Conservation (phyloP, 306 rosid species). For the Sicyos edulis region DNA sequence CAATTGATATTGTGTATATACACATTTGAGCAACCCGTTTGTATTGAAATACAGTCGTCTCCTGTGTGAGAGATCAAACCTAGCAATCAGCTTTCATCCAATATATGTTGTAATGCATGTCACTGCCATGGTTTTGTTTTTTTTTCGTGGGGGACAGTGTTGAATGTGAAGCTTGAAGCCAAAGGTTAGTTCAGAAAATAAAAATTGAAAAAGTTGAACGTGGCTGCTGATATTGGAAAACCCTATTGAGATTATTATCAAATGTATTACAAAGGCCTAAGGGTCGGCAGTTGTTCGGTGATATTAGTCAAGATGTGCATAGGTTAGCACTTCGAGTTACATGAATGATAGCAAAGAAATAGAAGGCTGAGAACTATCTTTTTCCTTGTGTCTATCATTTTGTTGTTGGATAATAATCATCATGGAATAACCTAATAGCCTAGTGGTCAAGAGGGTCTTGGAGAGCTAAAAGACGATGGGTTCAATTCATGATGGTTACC, state of each 20-base stretch:
- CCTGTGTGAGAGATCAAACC: conserved; percentile 41
- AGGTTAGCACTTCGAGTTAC: neutral
- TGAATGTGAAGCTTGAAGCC: neutral
- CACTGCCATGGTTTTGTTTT: neutral
- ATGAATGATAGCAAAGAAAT: conserved; percentile 4
- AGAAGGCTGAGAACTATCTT: neutral
- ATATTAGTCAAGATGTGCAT: neutral
- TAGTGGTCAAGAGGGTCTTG: too few species aligned
- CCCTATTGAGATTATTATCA: neutral
- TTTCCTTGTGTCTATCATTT: neutral
- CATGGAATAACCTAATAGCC: too few species aligned
- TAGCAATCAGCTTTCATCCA: neutral
- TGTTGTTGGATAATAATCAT: neutral
- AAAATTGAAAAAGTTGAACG: neutral
- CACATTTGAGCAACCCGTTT: conserved; percentile 87
- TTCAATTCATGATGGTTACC: too few species aligned
- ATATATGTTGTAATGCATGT: neutral
- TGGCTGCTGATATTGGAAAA: neutral
- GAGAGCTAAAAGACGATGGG: too few species aligned
- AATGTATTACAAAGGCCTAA: neutral
- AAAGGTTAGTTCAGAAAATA: neutral
- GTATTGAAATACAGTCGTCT: conserved; percentile 88
- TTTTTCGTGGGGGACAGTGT: neutral
- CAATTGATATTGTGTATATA: conserved; percentile 83
- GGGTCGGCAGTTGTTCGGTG: neutral